Conservation (phyloP, 2,329 filamentous ascomycete genomes). For the Colletotrichum brevisporum region DNA sequence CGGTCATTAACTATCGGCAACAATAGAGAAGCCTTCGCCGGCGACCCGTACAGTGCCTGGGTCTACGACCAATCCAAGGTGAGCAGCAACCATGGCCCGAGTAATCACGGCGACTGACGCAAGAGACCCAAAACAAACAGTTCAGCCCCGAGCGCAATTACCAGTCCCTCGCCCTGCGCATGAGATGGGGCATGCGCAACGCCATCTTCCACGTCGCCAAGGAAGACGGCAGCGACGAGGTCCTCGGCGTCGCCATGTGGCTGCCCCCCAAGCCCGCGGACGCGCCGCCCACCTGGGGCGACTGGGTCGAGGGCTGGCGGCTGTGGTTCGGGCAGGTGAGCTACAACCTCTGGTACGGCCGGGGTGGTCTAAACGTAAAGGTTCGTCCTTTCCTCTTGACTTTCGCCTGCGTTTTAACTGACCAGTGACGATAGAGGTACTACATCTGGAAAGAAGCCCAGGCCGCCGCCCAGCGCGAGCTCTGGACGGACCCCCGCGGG, state of each 20-base stretch:
- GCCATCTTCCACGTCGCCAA: conserved; percentile 80
- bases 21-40: conserved; percentile 69
- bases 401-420: too few species aligned
- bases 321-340: conserved; percentile 75
- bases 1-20: background rate
- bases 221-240: conserved; percentile 65
- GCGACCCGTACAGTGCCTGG: conserved; percentile 78
- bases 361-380: conserved; percentile 76
- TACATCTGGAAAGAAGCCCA: conserved; percentile 81
- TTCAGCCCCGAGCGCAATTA: conserved; percentile 73
- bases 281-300: conserved; percentile 69
- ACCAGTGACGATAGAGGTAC: conserved; percentile 64
- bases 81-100: background rate
- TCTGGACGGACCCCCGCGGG: conserved; percentile 76
- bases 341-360: conserved; percentile 78
- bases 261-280: conserved; percentile 67
- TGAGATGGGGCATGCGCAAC: conserved; percentile 78
- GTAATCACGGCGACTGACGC: too few species aligned
- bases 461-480: conserved; percentile 68
- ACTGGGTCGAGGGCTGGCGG: conserved; percentile 75
- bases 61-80: conserved; percentile 72
- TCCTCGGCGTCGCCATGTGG: conserved; percentile 83
- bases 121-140: too few species aligned
- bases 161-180: conserved; percentile 74
- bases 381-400: conserved; percentile 45